A percentile compares a stretch with the other conserved stretches of the same genome.
Conservation (phyloP, 2,329 filamentous ascomycete species). For the Acrocalymma vagum region DNA sequence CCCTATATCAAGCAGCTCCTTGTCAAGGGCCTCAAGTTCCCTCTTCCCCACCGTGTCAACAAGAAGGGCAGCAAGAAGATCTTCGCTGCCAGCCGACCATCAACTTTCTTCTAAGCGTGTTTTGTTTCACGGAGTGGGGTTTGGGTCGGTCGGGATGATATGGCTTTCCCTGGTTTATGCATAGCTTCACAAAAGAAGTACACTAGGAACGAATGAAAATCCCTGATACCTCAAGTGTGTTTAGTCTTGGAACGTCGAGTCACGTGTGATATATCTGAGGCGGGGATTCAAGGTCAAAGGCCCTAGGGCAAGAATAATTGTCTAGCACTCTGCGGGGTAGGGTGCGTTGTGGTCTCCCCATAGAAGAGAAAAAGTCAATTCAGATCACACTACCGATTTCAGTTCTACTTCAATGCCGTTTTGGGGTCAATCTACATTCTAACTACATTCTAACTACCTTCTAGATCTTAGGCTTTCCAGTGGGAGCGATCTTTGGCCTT, state of each 20-base stretch:
- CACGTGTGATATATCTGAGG: conserved; percentile 30
- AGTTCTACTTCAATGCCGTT: conserved; percentile 20
- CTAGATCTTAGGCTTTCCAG: conserved; percentile 39
- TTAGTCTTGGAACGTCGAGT: too few species aligned
- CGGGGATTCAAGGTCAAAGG: conserved; percentile 17
- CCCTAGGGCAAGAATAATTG: too few species aligned
- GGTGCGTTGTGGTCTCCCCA: not conserved
- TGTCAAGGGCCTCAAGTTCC: conserved; percentile 95
- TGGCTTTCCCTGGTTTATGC: conserved; percentile 51
- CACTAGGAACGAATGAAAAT: conserved; percentile 54
- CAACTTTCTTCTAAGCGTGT: conserved; percentile 90
- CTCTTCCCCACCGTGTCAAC: conserved; percentile 93
- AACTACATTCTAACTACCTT: conserved; percentile 1
- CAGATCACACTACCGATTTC: conserved; percentile 3
- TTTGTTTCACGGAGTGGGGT: conserved; percentile 50
- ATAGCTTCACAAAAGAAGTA: conserved; percentile 53
- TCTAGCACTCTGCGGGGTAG: conserved; percentile 8
- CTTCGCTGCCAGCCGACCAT: conserved; percentile 91
- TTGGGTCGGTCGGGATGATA: conserved; percentile 47
- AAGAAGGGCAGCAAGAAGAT: conserved; percentile 87
- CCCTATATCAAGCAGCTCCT: conserved; percentile 99
- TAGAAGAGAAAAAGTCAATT: conserved; percentile 15
- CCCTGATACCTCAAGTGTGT: conserved; percentile 45
- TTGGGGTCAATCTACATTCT: conserved; percentile 1
- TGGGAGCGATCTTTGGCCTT: conserved; percentile 46